Evolutionary conservation across 108 stramenopile species (phyloP).

Genomic region (Nitzschia palea): DNA sequence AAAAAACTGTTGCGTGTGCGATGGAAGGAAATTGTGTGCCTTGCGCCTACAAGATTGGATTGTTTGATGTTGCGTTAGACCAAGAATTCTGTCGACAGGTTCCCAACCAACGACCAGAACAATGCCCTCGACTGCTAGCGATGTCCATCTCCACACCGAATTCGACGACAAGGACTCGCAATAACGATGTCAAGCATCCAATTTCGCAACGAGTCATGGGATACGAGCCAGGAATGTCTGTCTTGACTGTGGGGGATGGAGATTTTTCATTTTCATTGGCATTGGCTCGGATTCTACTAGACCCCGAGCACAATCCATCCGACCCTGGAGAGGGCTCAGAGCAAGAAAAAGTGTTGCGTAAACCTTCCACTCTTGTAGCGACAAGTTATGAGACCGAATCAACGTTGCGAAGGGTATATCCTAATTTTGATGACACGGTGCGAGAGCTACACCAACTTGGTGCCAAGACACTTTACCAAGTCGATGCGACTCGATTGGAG

Average conservation of each 20-base stretch:
- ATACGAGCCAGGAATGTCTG: conserved; percentile 61
- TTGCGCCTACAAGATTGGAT: conserved; percentile 86
- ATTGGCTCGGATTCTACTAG: conserved; percentile 57
- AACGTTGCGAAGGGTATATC: conserved; percentile 69
- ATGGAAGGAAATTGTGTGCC: conserved; percentile 52
- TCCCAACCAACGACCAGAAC: conserved; percentile 81
- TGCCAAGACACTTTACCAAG: conserved; percentile 51
- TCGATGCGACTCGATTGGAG: conserved; percentile 77
- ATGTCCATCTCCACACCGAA: too few relatives aligned
- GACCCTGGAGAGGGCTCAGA: too few relatives aligned
- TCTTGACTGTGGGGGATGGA: conserved; percentile 90
- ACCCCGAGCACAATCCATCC: background rate
- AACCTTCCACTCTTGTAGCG: conserved; percentile 42
- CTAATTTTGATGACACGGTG: conserved; percentile 50
- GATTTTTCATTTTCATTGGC: conserved; percentile 89
- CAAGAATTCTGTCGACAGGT: conserved; percentile 47
- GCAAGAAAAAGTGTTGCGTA: background rate
- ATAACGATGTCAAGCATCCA: background rate
- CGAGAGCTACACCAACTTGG: conserved; percentile 38
- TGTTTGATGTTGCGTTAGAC: conserved; percentile 74
- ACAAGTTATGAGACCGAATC: conserved; percentile 74
- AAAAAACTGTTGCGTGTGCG: conserved; percentile 39
- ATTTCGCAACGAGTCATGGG: conserved; percentile 28
- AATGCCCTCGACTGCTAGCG: conserved; percentile 56
- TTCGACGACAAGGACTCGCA: background rate